phyloP scores from a whole-genome alignment of 495 filamentous ascomycete genomes.

The Oidiodendron maius region DNA sequence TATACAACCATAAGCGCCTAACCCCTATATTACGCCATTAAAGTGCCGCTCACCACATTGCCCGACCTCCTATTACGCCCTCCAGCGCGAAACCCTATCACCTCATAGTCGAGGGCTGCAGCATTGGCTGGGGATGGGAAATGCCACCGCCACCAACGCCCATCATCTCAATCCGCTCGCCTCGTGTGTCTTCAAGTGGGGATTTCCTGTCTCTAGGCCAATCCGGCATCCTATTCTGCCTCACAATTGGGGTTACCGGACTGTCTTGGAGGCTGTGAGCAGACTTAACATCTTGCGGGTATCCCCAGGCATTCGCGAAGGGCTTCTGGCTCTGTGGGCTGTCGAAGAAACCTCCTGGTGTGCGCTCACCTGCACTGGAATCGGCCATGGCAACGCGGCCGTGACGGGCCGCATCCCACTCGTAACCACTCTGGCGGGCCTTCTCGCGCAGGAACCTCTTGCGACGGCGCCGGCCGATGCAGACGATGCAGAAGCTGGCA shows the following conservation, averaged over 20 bases:
- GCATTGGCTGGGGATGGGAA: constrained; percentile 9
- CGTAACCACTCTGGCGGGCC: constrained; percentile 13
- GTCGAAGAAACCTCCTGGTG: constrained; percentile 19
- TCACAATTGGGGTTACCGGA: constrained; percentile 7
- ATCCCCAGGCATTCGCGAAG: background rate
- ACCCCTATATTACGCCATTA: too few relatives aligned
- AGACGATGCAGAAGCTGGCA: constrained; percentile 38
- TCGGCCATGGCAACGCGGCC: background rate
- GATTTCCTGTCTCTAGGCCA: constrained; percentile 14
- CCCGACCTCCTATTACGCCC: too few relatives aligned
- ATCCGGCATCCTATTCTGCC: background rate
- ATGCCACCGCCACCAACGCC: constrained; percentile 5
- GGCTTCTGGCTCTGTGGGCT: constrained; percentile 17
- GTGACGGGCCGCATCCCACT: constrained; percentile 6
- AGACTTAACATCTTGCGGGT: constrained; percentile 8
- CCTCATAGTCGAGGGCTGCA: too few relatives aligned
- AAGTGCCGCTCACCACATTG: too few relatives aligned
- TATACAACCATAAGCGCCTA: too few relatives aligned
- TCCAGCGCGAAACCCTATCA: too few relatives aligned
- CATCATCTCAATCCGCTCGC: background rate
- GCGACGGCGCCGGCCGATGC: constrained; percentile 40
- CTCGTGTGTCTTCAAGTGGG: background rate
- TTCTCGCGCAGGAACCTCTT: constrained; percentile 9
- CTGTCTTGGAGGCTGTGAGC: constrained; percentile 17
- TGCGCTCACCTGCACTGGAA: background rate